Evolutionary conservation across 495 filamentous ascomycete species (phyloP).

Genomic region (Cercophora samala): DNA sequence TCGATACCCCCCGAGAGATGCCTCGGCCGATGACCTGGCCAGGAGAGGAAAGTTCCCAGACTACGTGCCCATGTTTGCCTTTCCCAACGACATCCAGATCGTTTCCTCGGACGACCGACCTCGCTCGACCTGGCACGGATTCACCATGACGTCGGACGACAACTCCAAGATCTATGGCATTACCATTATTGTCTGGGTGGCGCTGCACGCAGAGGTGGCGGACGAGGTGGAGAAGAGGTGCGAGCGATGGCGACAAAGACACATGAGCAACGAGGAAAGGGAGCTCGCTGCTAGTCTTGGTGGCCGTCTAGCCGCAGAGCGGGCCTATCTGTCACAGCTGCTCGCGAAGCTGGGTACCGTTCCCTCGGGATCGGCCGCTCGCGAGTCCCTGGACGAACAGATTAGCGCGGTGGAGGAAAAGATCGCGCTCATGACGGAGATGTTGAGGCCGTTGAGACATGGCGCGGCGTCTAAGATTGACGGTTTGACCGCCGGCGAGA

Average conservation of each 20-base stretch:
- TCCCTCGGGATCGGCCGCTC: conserved; percentile 71
- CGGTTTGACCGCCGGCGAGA: conserved; percentile 91
- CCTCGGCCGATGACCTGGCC: conserved; percentile 71
- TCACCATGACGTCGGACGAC: conserved; percentile 93
- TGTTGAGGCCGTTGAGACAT: conserved; percentile 86
- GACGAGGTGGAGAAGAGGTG: conserved; percentile 87
- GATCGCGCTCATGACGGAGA: conserved; percentile 92
- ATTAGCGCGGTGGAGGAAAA: conserved; percentile 97
- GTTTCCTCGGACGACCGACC: conserved; percentile 93
- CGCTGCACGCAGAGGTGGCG: conserved; percentile 73
- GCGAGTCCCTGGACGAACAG: conserved; percentile 84
- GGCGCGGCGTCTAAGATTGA: conserved; percentile 96
- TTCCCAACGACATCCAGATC: conserved; percentile 95
- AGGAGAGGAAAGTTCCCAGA: conserved; percentile 88
- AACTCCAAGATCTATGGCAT: conserved; percentile 90
- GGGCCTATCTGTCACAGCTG: conserved; percentile 84
- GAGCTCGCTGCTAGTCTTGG: conserved; percentile 92
- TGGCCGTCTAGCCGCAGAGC: conserved; percentile 81
- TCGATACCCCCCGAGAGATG: conserved; percentile 80
- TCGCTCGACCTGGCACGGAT: conserved; percentile 95
- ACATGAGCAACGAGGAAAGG: conserved; percentile 94
- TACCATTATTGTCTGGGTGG: conserved; percentile 88
- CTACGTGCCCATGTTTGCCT: conserved; percentile 98
- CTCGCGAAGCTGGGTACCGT: conserved; percentile 76
- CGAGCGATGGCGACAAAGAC: conserved; percentile 87